phyloP scores from a whole-genome alignment of 176 grass and related monocot genomes.

The Puccinellia tenuiflora region DNA sequence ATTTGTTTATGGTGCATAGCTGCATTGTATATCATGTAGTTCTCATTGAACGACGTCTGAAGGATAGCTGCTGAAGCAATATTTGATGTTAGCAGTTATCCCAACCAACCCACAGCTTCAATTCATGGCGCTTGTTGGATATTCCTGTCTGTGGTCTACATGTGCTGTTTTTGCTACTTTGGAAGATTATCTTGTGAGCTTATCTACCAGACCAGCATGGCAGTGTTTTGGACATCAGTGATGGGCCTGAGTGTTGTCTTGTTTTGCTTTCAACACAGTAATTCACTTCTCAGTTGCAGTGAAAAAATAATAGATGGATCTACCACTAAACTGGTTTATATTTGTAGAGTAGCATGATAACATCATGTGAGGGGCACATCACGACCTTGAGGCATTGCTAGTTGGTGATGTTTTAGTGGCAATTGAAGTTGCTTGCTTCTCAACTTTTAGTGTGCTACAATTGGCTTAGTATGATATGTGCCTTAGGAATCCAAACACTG shows the following conservation, averaged over 20 bases:
- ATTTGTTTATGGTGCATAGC: not conserved
- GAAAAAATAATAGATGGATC: constrained; percentile 1
- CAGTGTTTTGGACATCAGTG: constrained; percentile 15
- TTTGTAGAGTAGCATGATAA: not conserved
- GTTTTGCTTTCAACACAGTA: constrained; percentile 1
- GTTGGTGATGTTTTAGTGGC: not conserved
- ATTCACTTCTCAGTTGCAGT: not conserved
- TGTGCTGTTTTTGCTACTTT: not conserved
- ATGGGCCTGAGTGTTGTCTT: constrained; percentile 1
- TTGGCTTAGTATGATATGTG: constrained; percentile 3
- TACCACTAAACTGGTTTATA: not conserved
- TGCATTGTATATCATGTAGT: not conserved
- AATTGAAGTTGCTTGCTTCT: constrained; percentile 5
- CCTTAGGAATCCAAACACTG: not conserved
- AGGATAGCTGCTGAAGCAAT: constrained; percentile 6
- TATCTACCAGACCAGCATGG: constrained; percentile 9
- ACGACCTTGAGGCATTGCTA: not conserved
- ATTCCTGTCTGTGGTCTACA: not conserved
- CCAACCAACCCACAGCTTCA: not conserved
- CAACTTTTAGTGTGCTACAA: not conserved
- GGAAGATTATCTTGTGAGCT: not conserved
- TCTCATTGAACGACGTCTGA: not conserved
- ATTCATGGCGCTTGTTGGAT: too few species aligned
- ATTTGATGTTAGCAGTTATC: not conserved
- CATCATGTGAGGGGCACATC: not conserved